Conservation (phyloP, 176 grass and related monocot genomes). For the Carex myosuroides region DNA sequence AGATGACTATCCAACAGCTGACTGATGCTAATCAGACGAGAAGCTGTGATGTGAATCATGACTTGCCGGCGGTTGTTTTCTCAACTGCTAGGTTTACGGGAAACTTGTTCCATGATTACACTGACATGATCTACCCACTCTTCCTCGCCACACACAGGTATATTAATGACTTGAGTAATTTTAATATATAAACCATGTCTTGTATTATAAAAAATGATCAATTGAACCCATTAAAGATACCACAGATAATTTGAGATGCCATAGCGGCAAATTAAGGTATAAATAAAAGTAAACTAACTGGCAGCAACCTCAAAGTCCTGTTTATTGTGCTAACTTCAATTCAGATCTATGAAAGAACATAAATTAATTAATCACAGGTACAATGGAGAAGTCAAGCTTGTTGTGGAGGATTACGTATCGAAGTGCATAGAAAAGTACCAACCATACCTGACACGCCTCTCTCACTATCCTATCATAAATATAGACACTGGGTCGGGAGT, state of each 20-base stretch:
- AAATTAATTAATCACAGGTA: slow-evolving; percentile 28
- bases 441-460: slow-evolving; percentile 39
- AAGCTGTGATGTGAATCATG: slow-evolving; percentile 56
- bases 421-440: slow-evolving; percentile 70
- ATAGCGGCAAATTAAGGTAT: background rate
- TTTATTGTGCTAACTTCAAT: background rate
- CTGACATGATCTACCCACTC: slow-evolving; percentile 76
- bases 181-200: background rate
- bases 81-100: slow-evolving; percentile 61
- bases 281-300: background rate
- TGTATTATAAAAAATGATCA: background rate
- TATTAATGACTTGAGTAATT: background rate
- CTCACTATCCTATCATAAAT: slow-evolving; percentile 70
- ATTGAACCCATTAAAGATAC: background rate
- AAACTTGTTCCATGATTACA: slow-evolving; percentile 92
- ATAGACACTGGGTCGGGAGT: slow-evolving; percentile 45
- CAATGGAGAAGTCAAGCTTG: slow-evolving; percentile 84
- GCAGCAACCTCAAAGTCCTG: background rate
- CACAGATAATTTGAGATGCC: background rate
- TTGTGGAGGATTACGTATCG: slow-evolving; percentile 39
- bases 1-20: slow-evolving; percentile 39
- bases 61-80: slow-evolving; percentile 65
- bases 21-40: slow-evolving; percentile 45
- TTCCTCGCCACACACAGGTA: slow-evolving; percentile 52
- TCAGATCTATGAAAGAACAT: background rate